Percentiles rank a stretch among this genome's conserved stretches.
Evolutionary conservation across 352 stramenopile genomes (phyloP).

Genomic region (Phytophthora palmivora): DNA sequence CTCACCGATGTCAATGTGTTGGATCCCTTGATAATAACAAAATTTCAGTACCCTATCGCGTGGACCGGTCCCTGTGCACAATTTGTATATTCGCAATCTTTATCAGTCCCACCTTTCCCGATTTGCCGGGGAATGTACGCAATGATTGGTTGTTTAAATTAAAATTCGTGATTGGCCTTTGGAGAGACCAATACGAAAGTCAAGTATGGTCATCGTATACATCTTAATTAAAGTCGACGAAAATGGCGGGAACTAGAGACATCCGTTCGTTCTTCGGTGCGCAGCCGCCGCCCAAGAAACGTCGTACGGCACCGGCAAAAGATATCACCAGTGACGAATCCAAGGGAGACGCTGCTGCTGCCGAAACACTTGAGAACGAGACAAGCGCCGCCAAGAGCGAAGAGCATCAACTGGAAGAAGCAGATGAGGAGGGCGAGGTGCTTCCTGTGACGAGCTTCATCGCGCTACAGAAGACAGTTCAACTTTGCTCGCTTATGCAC

Average conservation of each 20-base stretch:
- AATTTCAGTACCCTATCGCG: no score
- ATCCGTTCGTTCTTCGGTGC: conserved; percentile 72
- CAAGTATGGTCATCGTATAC: no score
- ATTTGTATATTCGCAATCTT: no score
- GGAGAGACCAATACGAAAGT: no score
- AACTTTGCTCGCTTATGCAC: conserved; percentile 58
- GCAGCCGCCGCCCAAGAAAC: conserved; percentile 42
- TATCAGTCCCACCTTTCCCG: no score
- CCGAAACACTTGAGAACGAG: background rate
- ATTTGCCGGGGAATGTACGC: no score
- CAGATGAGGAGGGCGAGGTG: conserved; percentile 4
- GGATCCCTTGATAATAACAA: no score
- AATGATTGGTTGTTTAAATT: no score
- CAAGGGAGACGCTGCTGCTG: background rate
- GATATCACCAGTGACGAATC: background rate
- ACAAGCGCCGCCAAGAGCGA: conserved; percentile 1
- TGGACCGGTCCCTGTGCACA: no score
- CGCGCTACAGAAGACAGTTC: conserved; percentile 30
- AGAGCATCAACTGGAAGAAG: background rate
- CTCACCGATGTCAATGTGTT: no score
- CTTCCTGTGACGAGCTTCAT: conserved; percentile 39
- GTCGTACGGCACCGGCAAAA: conserved; percentile 12
- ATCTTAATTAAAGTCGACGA: no score
- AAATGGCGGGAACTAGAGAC: conserved; percentile 37
- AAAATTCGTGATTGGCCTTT: no score